Evolutionary conservation across 2,329 filamentous ascomycete genomes (phyloP).

Genomic region (Talaromyces verruculosus): DNA sequence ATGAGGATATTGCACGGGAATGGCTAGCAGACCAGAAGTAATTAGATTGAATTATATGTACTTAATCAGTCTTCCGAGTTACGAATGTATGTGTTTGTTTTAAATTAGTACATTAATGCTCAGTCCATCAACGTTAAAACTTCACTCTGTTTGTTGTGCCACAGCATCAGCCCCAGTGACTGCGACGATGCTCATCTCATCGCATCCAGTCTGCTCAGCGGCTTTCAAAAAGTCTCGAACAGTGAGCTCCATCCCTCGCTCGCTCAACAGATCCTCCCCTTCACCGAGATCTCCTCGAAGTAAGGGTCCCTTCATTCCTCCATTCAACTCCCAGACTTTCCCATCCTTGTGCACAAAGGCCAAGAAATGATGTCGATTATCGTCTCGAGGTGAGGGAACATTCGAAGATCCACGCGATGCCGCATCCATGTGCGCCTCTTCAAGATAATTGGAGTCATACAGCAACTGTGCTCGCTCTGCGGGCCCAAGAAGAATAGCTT

Average conservation of each 20-base stretch:
- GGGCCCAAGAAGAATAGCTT: constrained; percentile 11
- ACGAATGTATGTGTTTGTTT: not conserved
- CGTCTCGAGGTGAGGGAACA: constrained; percentile 8
- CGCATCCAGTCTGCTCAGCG: constrained; percentile 15
- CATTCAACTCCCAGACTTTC: constrained; percentile 38
- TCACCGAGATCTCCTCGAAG: constrained; percentile 30
- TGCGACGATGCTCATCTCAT: constrained; percentile 15
- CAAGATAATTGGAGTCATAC: constrained; percentile 18
- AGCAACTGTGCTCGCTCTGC: constrained; percentile 12
- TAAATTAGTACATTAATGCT: not conserved
- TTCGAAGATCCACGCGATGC: constrained; percentile 11
- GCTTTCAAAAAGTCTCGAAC: constrained; percentile 19
- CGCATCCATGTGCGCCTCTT: constrained; percentile 18
- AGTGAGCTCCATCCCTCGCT: constrained; percentile 32
- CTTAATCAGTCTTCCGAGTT: not conserved
- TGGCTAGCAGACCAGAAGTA: constrained; percentile 31
- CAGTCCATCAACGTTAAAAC: too few relatives aligned
- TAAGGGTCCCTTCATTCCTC: constrained; percentile 33
- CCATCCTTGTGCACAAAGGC: constrained; percentile 37
- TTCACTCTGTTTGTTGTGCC: not conserved
- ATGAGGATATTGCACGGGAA: constrained; percentile 44
- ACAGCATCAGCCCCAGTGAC: constrained; percentile 5
- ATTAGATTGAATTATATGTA: not conserved
- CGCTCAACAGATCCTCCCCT: constrained; percentile 35
- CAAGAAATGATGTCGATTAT: constrained; percentile 31